Conservation (phyloP, 2,329 filamentous ascomycete species). For the Aspergillus puulaauensis region DNA sequence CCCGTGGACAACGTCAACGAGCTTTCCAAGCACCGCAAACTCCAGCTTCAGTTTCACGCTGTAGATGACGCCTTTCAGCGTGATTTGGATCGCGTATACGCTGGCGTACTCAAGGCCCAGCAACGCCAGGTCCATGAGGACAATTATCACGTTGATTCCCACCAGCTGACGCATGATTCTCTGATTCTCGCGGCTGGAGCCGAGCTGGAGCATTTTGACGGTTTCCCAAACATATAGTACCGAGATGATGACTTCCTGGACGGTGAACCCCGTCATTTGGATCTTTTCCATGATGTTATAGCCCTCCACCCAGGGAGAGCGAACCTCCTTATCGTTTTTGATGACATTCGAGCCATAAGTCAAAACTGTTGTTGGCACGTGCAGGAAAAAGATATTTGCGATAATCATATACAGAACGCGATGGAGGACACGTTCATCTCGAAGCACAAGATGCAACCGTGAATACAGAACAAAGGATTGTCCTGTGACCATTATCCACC, state of each 20-base stretch:
- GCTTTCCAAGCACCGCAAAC: conserved; percentile 52
- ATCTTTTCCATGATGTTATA: conserved; percentile 49
- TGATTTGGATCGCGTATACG: conserved; percentile 42
- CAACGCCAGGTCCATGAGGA: conserved; percentile 46
- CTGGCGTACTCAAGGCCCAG: conserved; percentile 43
- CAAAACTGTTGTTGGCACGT: conserved; percentile 56
- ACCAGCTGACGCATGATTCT: conserved; percentile 47
- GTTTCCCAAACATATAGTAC: conserved; percentile 56
- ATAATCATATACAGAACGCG: conserved; percentile 60
- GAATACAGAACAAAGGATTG: conserved; percentile 64
- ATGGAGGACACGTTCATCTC: conserved; percentile 49
- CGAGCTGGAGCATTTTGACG: conserved; percentile 44
- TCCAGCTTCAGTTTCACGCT: conserved; percentile 53
- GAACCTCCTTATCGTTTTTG: background rate
- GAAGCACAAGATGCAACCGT: conserved; percentile 59
- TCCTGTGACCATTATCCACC: conserved; percentile 62
- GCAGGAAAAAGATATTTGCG: conserved; percentile 52
- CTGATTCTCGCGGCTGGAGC: conserved; percentile 27
- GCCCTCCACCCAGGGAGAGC: conserved; percentile 22
- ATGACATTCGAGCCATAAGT: conserved; percentile 47
- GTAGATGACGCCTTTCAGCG: conserved; percentile 41
- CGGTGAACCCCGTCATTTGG: conserved; percentile 46
- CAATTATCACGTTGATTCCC: conserved; percentile 47
- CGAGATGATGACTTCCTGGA: conserved; percentile 50
- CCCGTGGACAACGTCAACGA: conserved; percentile 41